Base-by-base conservation (phyloP, 225 moss, liverwort and hornwort species). In the Takakia lepidozioides region DNA sequence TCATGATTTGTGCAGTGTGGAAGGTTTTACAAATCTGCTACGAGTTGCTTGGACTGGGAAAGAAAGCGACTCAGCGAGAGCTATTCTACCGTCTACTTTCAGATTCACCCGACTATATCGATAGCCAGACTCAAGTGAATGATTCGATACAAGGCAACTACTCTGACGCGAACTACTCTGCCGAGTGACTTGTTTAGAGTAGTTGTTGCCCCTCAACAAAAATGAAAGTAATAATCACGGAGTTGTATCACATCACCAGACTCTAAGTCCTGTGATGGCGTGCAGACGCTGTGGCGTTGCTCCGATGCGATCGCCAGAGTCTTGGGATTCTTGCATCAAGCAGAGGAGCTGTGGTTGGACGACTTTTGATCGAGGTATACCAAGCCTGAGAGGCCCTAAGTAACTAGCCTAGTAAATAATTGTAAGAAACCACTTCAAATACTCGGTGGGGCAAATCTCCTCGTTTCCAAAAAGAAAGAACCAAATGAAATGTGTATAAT, bases 21-120 rank as follows among this genome's bases (percentile, higher is more conserved):
- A 93, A 88, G 73, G 67, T 93, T 53, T 72, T 93, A 61, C 71
- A 81, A 69, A 73, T 78, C 43, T 85, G 85, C 71, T 93, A 93
- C 64, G 55, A 78, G 16, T 56, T 93, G 70, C 83, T 88, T 67
- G 82, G 70, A 64, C 65, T 66, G 46, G 81, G 81, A 27, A 93
- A 88, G 57, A 68, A 75, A 48, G 75, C 62, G 24, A 93, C 80
- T 56, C 88, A 88, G 62, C 65, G 88, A 46, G 92, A 93, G 64
- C 54, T 93, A 11, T 93, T 63, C 65, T 93, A 88, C 78, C 75
- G 66, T 49, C 63, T 81, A 38, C 20, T 83, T 32, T 83, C 80
- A 55, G 64, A 71, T 51, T 57, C 63, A 59, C 49, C 61, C 34
- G 57, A 59, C 42, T 68, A 56, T 45, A 55, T 81, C 29, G 65